Conservation (phyloP, 192 early-diverging fungal species). For the Coemansia asiatica region DNA sequence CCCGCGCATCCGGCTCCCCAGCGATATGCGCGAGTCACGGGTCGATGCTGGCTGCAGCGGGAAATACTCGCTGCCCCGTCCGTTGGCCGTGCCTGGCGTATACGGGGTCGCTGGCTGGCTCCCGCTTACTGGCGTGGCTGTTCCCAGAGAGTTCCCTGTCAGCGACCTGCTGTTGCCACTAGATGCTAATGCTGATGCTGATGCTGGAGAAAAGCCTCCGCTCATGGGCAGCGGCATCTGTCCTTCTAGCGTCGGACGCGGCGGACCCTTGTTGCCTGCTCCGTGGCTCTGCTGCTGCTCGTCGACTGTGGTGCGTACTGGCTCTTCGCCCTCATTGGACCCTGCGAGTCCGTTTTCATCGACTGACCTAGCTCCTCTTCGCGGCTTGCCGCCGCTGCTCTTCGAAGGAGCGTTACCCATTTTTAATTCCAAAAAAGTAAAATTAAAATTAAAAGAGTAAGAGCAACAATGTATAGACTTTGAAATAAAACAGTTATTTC, state of each 20-base stretch:
- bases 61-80: slow-evolving; percentile 39
- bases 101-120: slow-evolving; percentile 38
- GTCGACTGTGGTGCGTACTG: background rate
- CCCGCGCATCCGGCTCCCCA: slow-evolving; percentile 39
- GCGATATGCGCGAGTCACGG: slow-evolving; percentile 52
- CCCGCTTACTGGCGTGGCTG: background rate
- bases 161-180: too few relatives aligned
- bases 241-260: slow-evolving; percentile 37
- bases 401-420: slow-evolving; percentile 55
- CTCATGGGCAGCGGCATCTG: slow-evolving; percentile 17
- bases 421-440: background rate
- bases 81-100: slow-evolving; percentile 31
- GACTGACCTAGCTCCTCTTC: slow-evolving; percentile 15
- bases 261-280: slow-evolving; percentile 3
- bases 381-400: slow-evolving; percentile 22
- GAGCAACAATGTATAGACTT: too few relatives aligned
- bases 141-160: too few relatives aligned
- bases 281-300: slow-evolving; percentile 13
- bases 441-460: slow-evolving; percentile 3
- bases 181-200: slow-evolving; percentile 7
- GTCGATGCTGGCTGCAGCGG: slow-evolving; percentile 43
- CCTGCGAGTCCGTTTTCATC: background rate
- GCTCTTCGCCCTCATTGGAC: background rate
- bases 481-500: too few relatives aligned
- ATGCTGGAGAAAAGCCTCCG: background rate